Evolutionary conservation across 495 filamentous ascomycete genomes (phyloP), one percentile per base, ranked within the genome.

Genomic region (Aspergillus olivimuriae): DNA sequence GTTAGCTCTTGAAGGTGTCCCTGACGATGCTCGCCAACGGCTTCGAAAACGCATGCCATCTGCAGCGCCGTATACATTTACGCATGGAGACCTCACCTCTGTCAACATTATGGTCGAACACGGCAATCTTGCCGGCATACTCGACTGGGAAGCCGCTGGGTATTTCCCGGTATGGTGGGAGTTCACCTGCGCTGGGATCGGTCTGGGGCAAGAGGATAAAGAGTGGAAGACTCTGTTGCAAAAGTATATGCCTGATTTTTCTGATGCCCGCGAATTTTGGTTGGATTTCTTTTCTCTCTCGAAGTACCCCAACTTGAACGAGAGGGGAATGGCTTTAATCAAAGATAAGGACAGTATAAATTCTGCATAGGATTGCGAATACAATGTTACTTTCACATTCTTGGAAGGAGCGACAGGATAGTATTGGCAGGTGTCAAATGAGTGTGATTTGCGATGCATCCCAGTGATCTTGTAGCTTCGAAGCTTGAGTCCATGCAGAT

Each of bases 91-190:
- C 31, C 46, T 69, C 11, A 60, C 57, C 3, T 41, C 57, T 43
- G 56, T 60, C 2, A 68, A 66, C 41, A 62, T 67, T 23, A 67
- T 69, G 10, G 57, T 64, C n/a, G 41, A 57, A 19, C 43, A 53
- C 32, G 50, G 45, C 15, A 21, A 21, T 7, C 20, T 60, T 19
- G 50, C 47, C 12, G 51, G 56, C 10, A 56, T 58, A 2, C 43
- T 60, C 28, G 47, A 62, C 30, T 62, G 54, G 59, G 53, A 60
- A 35, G 17, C 30, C 14, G 47, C 59, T 17, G 56, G 44, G 21
- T 62, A 53, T 24, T 52, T 54, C 19, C 59, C 49, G 11, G 52
- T 60, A 14, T 60, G 52, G 54, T 58, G 52, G 54, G 60, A 60
- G 30, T 60, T 51, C 48, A 48, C 43, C 30, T 48, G 23, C 23